Percentiles rank a stretch among this genome's conserved stretches.
Conservation (phyloP, 1,139 yeast species). For the Kluyveromyces marxianus region DNA sequence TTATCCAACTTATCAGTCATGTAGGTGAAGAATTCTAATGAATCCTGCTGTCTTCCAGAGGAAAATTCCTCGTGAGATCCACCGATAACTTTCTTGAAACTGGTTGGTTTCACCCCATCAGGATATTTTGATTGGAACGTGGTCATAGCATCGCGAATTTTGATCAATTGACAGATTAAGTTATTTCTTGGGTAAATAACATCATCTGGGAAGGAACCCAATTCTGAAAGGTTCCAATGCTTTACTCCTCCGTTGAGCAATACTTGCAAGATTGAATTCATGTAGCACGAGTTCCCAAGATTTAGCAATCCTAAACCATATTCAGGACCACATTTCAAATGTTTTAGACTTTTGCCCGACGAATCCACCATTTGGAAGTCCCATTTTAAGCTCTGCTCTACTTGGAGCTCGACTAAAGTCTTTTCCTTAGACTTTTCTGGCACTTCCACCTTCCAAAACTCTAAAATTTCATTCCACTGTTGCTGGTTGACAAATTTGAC, state of each 20-base stretch:
- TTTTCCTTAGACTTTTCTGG: slow-evolving; percentile 59
- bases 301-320: slow-evolving; percentile 60
- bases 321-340: slow-evolving; percentile 60
- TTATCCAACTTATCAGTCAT: slow-evolving; percentile 55
- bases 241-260: slow-evolving; percentile 40
- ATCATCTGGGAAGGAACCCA: slow-evolving; percentile 29
- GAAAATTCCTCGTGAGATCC: slow-evolving; percentile 73
- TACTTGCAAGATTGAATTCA: slow-evolving; percentile 74
- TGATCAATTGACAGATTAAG: slow-evolving; percentile 63
- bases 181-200: slow-evolving; percentile 54
- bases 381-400: slow-evolving; percentile 91
- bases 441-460: slow-evolving; percentile 64
- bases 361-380: slow-evolving; percentile 76
- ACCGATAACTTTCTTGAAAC: slow-evolving; percentile 72
- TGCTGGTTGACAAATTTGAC: slow-evolving; percentile 55
- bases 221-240: slow-evolving; percentile 17
- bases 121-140: slow-evolving; percentile 56
- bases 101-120: slow-evolving; percentile 66
- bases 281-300: slow-evolving; percentile 87
- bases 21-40: slow-evolving; percentile 77
- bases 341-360: slow-evolving; percentile 56
- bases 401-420: slow-evolving; percentile 76
- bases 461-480: slow-evolving; percentile 39
- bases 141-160: slow-evolving; percentile 70
- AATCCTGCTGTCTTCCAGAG: slow-evolving; percentile 89